Conservation (phyloP, 1,139 yeast genomes). For the Pichia kudriavzevii region DNA sequence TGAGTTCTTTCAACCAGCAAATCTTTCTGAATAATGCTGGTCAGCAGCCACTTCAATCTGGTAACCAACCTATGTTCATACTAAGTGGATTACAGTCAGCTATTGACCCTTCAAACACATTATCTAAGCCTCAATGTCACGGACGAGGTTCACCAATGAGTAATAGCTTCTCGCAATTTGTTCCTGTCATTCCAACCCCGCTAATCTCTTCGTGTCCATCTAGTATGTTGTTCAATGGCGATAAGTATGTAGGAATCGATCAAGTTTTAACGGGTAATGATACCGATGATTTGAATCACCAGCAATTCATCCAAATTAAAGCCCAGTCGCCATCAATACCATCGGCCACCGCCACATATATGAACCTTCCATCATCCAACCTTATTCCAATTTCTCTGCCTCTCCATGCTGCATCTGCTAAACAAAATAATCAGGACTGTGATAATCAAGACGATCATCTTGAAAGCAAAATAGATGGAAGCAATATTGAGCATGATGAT, state of each 20-base stretch:
- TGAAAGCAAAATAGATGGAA: too few species aligned
- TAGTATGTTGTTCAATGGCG: too few species aligned
- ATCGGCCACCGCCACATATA: background rate
- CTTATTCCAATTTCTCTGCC: constrained; percentile 9
- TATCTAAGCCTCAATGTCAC: constrained; percentile 1
- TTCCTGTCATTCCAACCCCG: constrained; percentile 1
- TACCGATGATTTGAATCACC: too few species aligned
- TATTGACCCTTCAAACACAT: constrained; percentile 8
- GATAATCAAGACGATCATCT: background rate
- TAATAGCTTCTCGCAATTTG: constrained; percentile 2
- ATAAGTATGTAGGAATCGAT: too few species aligned
- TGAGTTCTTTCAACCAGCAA: constrained; percentile 4
- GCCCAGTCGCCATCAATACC: constrained; percentile 4
- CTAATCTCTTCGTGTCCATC: background rate
- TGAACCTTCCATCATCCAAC: constrained; percentile 6
- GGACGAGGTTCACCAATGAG: background rate
- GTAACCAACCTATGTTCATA: constrained; percentile 9
- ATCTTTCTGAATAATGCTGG: constrained; percentile 5
- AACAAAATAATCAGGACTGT: background rate
- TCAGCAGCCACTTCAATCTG: constrained; percentile 1
- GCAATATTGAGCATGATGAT: too few species aligned
- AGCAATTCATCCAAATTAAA: too few species aligned
- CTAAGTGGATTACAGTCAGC: constrained; percentile 12
- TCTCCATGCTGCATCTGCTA: background rate
- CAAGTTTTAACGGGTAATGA: too few species aligned